Evolutionary conservation across 1,139 yeast genomes (phyloP), one percentile per base, ranked within the genome.

Genomic region (Yamadazyma atlantica): DNA sequence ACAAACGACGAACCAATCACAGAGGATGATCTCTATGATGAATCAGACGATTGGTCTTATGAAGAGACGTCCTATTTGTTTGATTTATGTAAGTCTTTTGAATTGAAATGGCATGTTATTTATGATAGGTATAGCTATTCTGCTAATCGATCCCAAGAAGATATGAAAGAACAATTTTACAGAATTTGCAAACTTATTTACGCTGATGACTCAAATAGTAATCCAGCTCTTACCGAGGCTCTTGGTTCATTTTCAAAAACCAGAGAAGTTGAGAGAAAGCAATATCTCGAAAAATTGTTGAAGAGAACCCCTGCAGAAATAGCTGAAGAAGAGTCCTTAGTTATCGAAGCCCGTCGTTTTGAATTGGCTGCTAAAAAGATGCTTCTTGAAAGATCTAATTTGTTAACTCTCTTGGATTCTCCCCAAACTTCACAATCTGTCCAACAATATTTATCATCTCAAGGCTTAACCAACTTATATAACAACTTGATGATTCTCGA

Each of bases 251-350:
- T 73, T 56, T 80, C 87, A 24, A 83, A 81, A 48, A 51, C 64
- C 2, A 79, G 78, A 46, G 98, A 94, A 57, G 45, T 75, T 17
- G 87, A 83, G 48, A 76, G 98, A 49, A 92, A 90, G 51, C 78
- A 78, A 37, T 92, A 92, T 55, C 66, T 92, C 37, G 85, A 82
- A 50, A 78, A 86, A 46, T 66, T 92, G 23, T 68, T 92, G 33
- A 80, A 80, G 38, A 70, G 99, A 49, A 82, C 94, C 3, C 97
- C 98, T 0, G 96, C 97, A 0, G 98, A 92, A 57, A 87, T 92
- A 29, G 97, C 98, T 0, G 98, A 92, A 60, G 99, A 92, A 59
- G 97, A 94, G 58, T 88, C 96, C 0, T 68, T 92, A 36, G 88
- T 92, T 3, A 82, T 90, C 33, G 98, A 92, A 57, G 95, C 97